phyloP scores from a whole-genome alignment of 2,329 filamentous ascomycete species.

The Claviceps citrina region DNA sequence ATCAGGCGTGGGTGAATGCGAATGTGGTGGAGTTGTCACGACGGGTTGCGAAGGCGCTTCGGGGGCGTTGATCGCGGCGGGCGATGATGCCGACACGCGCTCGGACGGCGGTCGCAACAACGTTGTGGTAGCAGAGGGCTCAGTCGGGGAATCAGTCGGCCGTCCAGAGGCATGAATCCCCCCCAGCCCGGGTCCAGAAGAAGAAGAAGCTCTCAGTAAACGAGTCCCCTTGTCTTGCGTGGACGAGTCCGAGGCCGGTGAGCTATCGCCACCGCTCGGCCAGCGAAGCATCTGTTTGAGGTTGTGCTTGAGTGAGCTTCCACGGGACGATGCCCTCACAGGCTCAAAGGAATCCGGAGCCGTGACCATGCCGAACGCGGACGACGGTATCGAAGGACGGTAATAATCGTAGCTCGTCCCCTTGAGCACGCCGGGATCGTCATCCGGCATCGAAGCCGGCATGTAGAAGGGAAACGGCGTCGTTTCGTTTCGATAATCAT shows the following conservation, averaged over 20 bases:
- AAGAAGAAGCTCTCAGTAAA: no score
- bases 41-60: background rate
- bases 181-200: background rate
- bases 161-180: conserved; percentile 6
- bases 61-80: conserved; percentile 5
- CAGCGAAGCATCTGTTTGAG: conserved; percentile 22
- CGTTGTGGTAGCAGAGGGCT: conserved; percentile 12
- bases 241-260: conserved; percentile 11
- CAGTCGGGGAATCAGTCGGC: conserved; percentile 18
- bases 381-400: conserved; percentile 24
- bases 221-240: no score
- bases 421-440: conserved; percentile 18
- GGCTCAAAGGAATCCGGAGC: conserved; percentile 9
- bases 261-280: conserved; percentile 18
- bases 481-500: conserved; percentile 6
- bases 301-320: conserved; percentile 21
- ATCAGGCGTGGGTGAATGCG: conserved; percentile 1
- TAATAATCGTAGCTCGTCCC: conserved; percentile 28
- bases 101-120: background rate
- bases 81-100: conserved; percentile 8
- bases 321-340: conserved; percentile 14
- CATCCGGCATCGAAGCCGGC: conserved; percentile 14
- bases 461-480: conserved; percentile 10
- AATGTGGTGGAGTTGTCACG: conserved; percentile 1
- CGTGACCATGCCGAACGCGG: conserved; percentile 25